Evolutionary conservation across 2,329 filamentous ascomycete species (phyloP), one percentile per base, ranked within the genome.

Genomic region (Zymoseptoria ardabiliae): DNA sequence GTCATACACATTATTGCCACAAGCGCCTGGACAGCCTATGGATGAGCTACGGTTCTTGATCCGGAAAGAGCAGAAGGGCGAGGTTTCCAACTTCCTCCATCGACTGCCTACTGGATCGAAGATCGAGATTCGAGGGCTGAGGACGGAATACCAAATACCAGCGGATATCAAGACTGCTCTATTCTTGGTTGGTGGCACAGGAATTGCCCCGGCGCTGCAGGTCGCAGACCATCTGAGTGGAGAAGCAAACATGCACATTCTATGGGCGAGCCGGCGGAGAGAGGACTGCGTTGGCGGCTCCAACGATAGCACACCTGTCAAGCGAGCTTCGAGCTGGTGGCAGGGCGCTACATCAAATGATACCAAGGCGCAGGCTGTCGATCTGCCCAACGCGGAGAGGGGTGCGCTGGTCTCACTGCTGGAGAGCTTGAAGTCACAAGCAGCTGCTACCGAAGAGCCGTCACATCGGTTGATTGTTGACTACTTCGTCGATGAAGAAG

Each of bases 171-270:
- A 76, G 54, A 78, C 82, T 60, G 79, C 97, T 2, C 78, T 97
- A 1, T 96, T 97, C 69, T 77, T 97, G 21, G 94, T 92, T 1
- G 94, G 92, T 1, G 94, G 94, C 0, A 99, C 94, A 0, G 93
- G 94, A 0, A 89, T 99, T 67, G 91, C 91, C 17, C 90, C 93
- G 0, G 94, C 92, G 7, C 75, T 97, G 73, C 93, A 97, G 75
- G 83, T 88, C 49, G 89, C 86, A 1, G 77, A 85, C 61, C 83
- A 84, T 0, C 21, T 71, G 8, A 74, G 93, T 10, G 75, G 61
- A 65, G 72, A 65, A 70, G 76, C 59, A 65, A 58, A 65, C 17
- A 82, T 96, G 57, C 82, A 84, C 54, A 86, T 97, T 25, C 75
- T 97, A 0, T 99, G 93, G 92, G 91, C 92, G 19, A 91, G 85